Conservation (phyloP, 768 basidiomycete genomes). For the Neoboletus subvelutipes region DNA sequence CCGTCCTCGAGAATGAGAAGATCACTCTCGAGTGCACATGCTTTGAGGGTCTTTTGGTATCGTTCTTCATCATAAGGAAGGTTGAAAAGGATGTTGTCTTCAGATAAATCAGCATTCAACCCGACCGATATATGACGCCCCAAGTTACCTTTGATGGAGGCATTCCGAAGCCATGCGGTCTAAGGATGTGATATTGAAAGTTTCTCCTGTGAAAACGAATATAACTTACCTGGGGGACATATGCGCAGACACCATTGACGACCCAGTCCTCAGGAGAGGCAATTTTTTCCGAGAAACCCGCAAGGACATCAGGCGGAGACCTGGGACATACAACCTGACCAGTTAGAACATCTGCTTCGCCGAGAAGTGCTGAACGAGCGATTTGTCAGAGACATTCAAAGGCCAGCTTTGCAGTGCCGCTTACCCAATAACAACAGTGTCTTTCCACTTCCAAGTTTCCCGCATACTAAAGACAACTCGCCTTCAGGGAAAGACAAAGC, state of each 20-base stretch:
- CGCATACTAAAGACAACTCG: slow-evolving; percentile 81
- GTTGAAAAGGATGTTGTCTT: slow-evolving; percentile 77
- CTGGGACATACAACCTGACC: slow-evolving; percentile 83
- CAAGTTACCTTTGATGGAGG: slow-evolving; percentile 41
- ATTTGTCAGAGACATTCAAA: slow-evolving; percentile 10
- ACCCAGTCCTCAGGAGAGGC: slow-evolving; percentile 67
- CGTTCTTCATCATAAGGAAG: slow-evolving; percentile 71
- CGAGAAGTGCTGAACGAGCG: slow-evolving; percentile 60
- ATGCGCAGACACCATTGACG: slow-evolving; percentile 76
- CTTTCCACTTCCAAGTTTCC: slow-evolving; percentile 89
- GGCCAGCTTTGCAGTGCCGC: background rate
- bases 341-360: slow-evolving; percentile 53
- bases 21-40: slow-evolving; percentile 70
- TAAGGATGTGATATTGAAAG: slow-evolving; percentile 19
- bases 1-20: slow-evolving; percentile 84
- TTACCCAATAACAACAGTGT: slow-evolving; percentile 73
- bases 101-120: slow-evolving; percentile 30
- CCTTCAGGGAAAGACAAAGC: slow-evolving; percentile 75
- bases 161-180: slow-evolving; percentile 72
- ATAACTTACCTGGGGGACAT: slow-evolving; percentile 69
- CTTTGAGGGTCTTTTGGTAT: slow-evolving; percentile 76
- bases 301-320: slow-evolving; percentile 78
- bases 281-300: slow-evolving; percentile 47
- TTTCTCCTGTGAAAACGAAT: slow-evolving; percentile 2
- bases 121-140: slow-evolving; percentile 28